Evolutionary conservation across 768 basidiomycete genomes (phyloP).

Genomic region (Candolleomyces efflorescens): DNA sequence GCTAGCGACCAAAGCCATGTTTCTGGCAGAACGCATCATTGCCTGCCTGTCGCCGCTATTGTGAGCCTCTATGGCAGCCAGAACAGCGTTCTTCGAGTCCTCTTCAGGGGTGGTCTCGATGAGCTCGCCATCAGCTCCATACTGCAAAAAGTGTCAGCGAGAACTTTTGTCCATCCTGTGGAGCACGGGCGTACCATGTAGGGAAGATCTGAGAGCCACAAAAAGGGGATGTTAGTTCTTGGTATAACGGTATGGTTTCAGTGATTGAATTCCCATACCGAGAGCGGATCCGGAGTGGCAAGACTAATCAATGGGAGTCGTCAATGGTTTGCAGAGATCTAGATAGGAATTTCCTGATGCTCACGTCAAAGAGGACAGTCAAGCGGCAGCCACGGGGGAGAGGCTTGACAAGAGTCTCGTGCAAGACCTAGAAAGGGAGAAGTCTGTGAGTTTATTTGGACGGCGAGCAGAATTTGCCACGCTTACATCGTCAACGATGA

Average conservation of each 20-base stretch:
- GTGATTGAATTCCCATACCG: not conserved
- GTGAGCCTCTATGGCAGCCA: not conserved
- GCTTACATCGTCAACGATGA: slow-evolving; percentile 88
- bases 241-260: not conserved
- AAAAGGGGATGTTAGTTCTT: not conserved
- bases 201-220: not conserved
- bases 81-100: not conserved
- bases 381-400: slow-evolving; percentile 88
- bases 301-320: not conserved
- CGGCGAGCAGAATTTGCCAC: not conserved
- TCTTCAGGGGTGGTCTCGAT: not conserved
- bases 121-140: not conserved
- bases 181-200: not conserved
- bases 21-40: not conserved
- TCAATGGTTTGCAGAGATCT: not conserved
- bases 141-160: not conserved
- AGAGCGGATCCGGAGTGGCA: slow-evolving; percentile 8
- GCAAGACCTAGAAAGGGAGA: slow-evolving; percentile 47
- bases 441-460: not conserved
- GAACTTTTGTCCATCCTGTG: no score
- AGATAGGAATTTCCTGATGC: not conserved
- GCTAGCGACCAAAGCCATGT: not conserved
- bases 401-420: slow-evolving; percentile 71
- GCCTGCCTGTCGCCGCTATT: not conserved
- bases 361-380: slow-evolving; percentile 66